Evolutionary conservation across 75 land plant species (phyloP).

Genomic region (Chamaecyparis obtusa): DNA sequence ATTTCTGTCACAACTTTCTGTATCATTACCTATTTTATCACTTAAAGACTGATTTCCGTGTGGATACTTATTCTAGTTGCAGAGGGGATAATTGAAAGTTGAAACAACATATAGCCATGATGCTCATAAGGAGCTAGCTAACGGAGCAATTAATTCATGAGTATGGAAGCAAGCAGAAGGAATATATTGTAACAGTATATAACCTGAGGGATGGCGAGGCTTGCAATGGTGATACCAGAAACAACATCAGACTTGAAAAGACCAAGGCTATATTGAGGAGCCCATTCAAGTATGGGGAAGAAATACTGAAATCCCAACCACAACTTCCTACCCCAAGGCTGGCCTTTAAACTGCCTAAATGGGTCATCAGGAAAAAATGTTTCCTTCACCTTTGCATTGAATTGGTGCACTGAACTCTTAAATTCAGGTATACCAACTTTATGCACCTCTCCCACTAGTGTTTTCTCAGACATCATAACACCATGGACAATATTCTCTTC

Average conservation of each 20-base stretch:
- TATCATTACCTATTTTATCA: neutral
- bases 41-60: neutral
- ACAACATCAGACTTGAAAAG: conserved; percentile 27
- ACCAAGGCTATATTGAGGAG: conserved; percentile 18
- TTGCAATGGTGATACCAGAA: conserved; percentile 54
- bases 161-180: neutral
- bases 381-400: conserved; percentile 17
- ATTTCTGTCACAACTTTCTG: neutral
- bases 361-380: conserved; percentile 47
- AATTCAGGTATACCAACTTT: conserved; percentile 13
- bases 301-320: conserved; percentile 26
- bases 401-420: neutral
- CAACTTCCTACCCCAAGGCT: conserved; percentile 1
- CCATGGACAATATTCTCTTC: conserved; percentile 1
- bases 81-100: neutral
- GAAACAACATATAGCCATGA: neutral
- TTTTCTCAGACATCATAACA: neutral
- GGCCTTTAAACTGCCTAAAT: conserved; percentile 39
- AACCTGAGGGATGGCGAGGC: conserved; percentile 49
- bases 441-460: neutral
- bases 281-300: conserved; percentile 47
- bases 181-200: neutral
- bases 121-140: neutral
- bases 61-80: conserved; percentile 2
- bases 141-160: neutral